Base-by-base conservation (phyloP, 305 asterid species). In the Rubia tinctorum region DNA sequence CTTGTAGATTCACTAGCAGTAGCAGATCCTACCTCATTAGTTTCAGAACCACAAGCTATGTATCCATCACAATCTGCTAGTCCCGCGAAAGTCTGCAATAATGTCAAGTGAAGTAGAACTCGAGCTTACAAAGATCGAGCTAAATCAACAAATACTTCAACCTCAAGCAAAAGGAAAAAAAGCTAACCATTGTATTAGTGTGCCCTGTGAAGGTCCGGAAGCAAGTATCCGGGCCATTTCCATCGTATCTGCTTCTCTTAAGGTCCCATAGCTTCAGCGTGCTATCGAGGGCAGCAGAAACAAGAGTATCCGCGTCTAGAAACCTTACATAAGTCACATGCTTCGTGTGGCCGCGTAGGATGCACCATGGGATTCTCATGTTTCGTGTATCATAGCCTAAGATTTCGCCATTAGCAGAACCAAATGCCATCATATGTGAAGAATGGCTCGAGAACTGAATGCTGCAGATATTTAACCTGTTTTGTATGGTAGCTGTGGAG, bases 261-360 rank as follows among this genome's bases (percentile, higher is more conserved):
- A 94, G 90, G 84, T 92, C 98, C 99, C 99, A 94, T 71, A 94
- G 78, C 84, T 90, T 91, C 79, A 92, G 81, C 3, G 95, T 88
- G 84, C 89, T 94, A 82, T 94, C 99, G 2, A 95, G 90, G 75
- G 99, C 92, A 72, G 99, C 97, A 76, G 99, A 84, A 76, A 89
- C 84, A 73, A 94, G 84, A 7, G 92, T 90, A 77, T 77, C 89
- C 7, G 95, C 78, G 82, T 90, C 97, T 82, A 90, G 77, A 78
- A 94, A 92, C 81, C 82, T 94, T 11, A 88, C 90, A 78, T 86
- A 86, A 84, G 96, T 90, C 72, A 92, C 98, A 69, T 98, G 82
- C 83, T 88, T 91, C 73, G 80, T 86, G 71, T 94, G 99, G 76
- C 97, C 96, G 51, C 88, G 87, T 84, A 94, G 86, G 69, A 84